A percentile compares a stretch with the other conserved stretches of the same genome.
Conservation (phyloP, 1,284 basidiomycete genomes). For the Violaceomyces palustris region DNA sequence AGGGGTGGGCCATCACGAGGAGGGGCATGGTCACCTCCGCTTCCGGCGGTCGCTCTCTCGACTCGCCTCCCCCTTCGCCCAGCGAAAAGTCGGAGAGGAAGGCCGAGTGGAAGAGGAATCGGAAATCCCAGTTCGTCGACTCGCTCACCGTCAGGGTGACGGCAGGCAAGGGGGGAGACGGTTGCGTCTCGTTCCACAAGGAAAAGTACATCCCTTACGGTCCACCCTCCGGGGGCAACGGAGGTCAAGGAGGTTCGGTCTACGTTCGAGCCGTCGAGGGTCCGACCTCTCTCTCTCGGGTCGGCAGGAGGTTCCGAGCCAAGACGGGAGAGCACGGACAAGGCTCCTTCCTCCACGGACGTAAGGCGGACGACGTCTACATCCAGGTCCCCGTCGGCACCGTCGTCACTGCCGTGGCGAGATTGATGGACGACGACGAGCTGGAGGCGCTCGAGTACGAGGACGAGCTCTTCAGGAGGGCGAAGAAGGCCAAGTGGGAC, state of each 20-base stretch:
- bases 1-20: no score
- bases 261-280: constrained; percentile 38
- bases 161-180: constrained; percentile 49
- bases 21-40: no score
- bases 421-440: constrained; percentile 22
- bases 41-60: no score
- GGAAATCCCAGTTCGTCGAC: constrained; percentile 45
- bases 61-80: no score
- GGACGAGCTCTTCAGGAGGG: constrained; percentile 18
- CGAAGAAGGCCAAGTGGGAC: constrained; percentile 24
- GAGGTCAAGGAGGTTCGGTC: constrained; percentile 44
- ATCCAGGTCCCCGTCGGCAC: constrained; percentile 51
- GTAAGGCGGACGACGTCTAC: constrained; percentile 30
- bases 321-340: constrained; percentile 44
- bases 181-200: constrained; percentile 49
- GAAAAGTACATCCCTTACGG: constrained; percentile 51
- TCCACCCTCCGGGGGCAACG: constrained; percentile 49
- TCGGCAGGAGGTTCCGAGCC: constrained; percentile 29
- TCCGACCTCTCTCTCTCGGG: constrained; percentile 38
- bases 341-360: constrained; percentile 44
- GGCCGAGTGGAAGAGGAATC: constrained; percentile 38
- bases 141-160: constrained; percentile 30
- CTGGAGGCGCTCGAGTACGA: constrained; percentile 32
- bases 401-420: constrained; percentile 34
- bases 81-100: constrained; percentile 27